Evolutionary conservation across 306 rosid genomes (phyloP).

Genomic region (Pyrus communis): DNA sequence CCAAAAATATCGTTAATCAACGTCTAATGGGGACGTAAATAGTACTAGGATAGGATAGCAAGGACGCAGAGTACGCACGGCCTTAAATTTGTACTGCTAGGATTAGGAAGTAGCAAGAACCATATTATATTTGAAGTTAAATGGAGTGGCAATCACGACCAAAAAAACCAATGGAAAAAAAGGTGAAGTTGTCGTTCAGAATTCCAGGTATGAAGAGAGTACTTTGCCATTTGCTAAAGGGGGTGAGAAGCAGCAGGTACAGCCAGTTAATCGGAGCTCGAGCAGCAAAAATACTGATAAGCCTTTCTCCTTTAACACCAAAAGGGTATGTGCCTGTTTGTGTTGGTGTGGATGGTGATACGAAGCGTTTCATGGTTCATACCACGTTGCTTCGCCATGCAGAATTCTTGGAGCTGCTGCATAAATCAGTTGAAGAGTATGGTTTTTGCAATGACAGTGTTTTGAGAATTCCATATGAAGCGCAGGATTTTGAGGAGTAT

Average conservation of each 20-base stretch:
- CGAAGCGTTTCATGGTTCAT: no score
- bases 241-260: conserved; percentile 28
- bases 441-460: no score
- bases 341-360: no score
- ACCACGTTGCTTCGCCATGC: no score
- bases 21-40: neutral
- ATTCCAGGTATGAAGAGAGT: neutral
- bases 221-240: conserved; percentile 16
- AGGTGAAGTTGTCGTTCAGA: neutral
- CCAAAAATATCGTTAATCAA: neutral
- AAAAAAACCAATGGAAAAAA: no score
- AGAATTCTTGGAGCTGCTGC: no score
- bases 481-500: conserved; percentile 37
- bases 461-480: conserved; percentile 10
- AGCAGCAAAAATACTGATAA: conserved; percentile 7
- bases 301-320: neutral
- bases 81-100: neutral
- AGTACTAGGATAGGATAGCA: neutral
- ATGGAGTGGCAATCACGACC: neutral
- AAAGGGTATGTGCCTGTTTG: no score
- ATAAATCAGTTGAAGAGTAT: no score
- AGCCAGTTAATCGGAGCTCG: conserved; percentile 13
- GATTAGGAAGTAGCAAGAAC: neutral
- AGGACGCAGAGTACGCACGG: conserved; percentile 12
- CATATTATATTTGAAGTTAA: neutral